Evolutionary conservation across 192 early-diverging fungal species (phyloP).

Genomic region (Podila minutissima): DNA sequence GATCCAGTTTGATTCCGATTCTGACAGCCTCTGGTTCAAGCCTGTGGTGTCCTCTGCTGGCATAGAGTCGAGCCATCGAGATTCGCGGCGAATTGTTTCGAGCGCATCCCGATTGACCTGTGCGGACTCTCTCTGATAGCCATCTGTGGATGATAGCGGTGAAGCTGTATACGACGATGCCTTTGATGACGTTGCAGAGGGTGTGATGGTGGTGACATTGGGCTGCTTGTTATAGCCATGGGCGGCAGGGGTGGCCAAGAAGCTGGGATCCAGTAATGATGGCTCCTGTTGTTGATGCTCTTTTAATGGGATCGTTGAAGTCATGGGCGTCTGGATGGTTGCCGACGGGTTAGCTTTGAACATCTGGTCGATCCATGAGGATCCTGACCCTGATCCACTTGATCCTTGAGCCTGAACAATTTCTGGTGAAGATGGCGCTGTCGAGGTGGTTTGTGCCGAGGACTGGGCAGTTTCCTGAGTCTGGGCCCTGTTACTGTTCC

Average conservation of each 20-base stretch:
- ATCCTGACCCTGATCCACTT: not conserved
- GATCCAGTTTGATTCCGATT: constrained; percentile 5
- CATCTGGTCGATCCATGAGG: constrained; percentile 33
- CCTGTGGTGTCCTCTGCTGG: constrained; percentile 32
- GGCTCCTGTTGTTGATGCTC: not conserved
- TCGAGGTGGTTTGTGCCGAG: not conserved
- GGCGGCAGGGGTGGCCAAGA: constrained; percentile 34
- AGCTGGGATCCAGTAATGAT: constrained; percentile 25
- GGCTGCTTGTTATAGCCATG: constrained; percentile 19
- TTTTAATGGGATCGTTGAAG: not conserved
- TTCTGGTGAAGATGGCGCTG: not conserved
- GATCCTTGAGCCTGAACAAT: not conserved
- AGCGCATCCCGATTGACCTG: constrained; percentile 24
- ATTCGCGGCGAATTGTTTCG: constrained; percentile 31
- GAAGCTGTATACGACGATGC: not conserved
- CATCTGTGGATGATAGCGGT: not conserved
- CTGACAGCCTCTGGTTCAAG: constrained; percentile 18
- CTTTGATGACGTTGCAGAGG: not conserved
- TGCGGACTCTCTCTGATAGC: not conserved
- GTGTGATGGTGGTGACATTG: not conserved
- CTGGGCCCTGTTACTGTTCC: not conserved
- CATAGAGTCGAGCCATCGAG: constrained; percentile 38
- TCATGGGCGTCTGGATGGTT: not conserved
- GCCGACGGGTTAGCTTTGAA: not conserved
- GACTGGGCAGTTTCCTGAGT: not conserved